Evolutionary conservation across 2,329 filamentous ascomycete genomes (phyloP).

Genomic region (Gremmenia infestans): DNA sequence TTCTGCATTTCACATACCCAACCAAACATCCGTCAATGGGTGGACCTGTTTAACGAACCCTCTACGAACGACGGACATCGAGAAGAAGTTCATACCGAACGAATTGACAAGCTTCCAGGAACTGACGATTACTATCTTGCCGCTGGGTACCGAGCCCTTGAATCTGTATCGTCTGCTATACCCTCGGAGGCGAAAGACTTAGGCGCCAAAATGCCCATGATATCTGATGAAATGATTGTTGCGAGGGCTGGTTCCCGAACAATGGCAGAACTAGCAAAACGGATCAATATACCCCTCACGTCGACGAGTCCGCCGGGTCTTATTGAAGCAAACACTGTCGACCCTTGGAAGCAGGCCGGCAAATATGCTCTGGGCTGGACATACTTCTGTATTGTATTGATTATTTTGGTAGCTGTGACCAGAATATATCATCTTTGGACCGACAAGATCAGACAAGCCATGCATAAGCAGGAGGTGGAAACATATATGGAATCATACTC

Average conservation of each 20-base stretch:
- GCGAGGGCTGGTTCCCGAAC: slow-evolving; percentile 24
- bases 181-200: neutral
- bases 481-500: slow-evolving; percentile 54
- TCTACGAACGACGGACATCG: neutral
- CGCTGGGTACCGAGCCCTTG: too few species aligned
- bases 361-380: slow-evolving; percentile 88
- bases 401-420: slow-evolving; percentile 61
- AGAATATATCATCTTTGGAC: slow-evolving; percentile 87
- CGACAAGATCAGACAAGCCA: slow-evolving; percentile 84
- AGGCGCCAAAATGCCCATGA: slow-evolving; percentile 7
- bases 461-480: slow-evolving; percentile 78
- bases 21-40: slow-evolving; percentile 11
- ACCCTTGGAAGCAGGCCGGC: slow-evolving; percentile 76
- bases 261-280: slow-evolving; percentile 31
- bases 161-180: neutral
- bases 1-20: slow-evolving; percentile 9
- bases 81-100: neutral
- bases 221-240: slow-evolving; percentile 12
- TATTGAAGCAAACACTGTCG: slow-evolving; percentile 58
- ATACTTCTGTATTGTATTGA: slow-evolving; percentile 74
- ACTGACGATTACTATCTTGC: neutral
- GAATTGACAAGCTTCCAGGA: neutral
- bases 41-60: slow-evolving; percentile 2
- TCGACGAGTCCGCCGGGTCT: slow-evolving; percentile 56
- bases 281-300: slow-evolving; percentile 56